Evolutionary conservation across 208 protist genomes (phyloP), one percentile per base, ranked within the genome.

Genomic region (Borovskyia barvae): DNA sequence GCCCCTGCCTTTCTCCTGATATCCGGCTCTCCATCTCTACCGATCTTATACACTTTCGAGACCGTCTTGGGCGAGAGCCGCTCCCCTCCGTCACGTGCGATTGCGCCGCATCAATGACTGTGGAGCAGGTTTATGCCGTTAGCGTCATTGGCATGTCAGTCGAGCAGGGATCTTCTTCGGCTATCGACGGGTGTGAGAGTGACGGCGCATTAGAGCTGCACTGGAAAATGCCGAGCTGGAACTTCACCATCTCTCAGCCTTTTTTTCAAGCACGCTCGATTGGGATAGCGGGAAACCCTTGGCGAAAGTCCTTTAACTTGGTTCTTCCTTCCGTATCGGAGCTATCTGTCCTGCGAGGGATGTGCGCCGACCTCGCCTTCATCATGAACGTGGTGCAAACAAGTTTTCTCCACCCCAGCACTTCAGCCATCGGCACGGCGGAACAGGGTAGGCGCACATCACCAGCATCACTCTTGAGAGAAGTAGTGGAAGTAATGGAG

Each of bases 381-480:
- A 39, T 40, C 17, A 39, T 71, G 25, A 39, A 63, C 14, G 26
- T 53, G 8, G 0, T 71, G 28, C 49, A 71, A 20, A 56, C 64
- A 28, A 71, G 46, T 50, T 71, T 63, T 37, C 26, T 58, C 0
- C 41, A 43, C 4, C 36, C 6, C 22, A 14, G 32, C 8, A 0
- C n/a, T n/a, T n/a, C n/a, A 30, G 8, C 24, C 40, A 45, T 15
- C 24, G 40, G 15, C 17, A 20, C 7, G 24, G 24, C 40, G 5
- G 24, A 45, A 15, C 9, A 20, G n/a, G 45, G 17, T 3, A n/a
- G 7, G 15, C 5, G 20, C 29, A 32, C 26, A 19, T 58, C 55
- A 1, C 64, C 64, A 5, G 46, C 55, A 2, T 63, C 55, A 8
- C 36, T 71, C 8, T 40, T 71, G 15, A 41, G 53, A 19, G 4